A percentile compares a stretch with the other conserved stretches of the same genome.
Evolutionary conservation across 345 rosid species (phyloP).

Genomic region (Pistacia vera): DNA sequence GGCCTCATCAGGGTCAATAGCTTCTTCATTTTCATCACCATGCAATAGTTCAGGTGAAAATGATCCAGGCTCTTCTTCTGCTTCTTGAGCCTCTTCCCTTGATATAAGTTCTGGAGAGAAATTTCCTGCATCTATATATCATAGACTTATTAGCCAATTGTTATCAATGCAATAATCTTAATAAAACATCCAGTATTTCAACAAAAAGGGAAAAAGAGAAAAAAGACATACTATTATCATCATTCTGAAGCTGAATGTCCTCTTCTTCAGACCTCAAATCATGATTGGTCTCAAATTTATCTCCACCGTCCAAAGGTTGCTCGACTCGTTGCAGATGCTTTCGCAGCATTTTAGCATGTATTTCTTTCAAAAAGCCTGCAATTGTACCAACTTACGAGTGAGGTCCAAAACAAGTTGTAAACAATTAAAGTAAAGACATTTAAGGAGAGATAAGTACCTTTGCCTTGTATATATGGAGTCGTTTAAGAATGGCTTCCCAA

Average conservation of each 20-base stretch:
- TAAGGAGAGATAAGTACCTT: conserved; percentile 51
- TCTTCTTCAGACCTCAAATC: conserved; percentile 43
- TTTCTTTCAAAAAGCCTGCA: conserved; percentile 90
- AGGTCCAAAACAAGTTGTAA: conserved; percentile 6
- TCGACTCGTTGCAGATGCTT: conserved; percentile 79
- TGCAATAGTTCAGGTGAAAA: conserved; percentile 87
- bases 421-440: not conserved
- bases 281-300: conserved; percentile 41
- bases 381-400: conserved; percentile 21
- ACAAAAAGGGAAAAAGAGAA: not conserved
- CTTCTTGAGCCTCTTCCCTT: conserved; percentile 51
- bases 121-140: conserved; percentile 47
- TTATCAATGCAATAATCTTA: conserved; percentile 3
- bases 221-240: conserved; percentile 34
- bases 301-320: conserved; percentile 53
- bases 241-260: conserved; percentile 46
- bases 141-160: conserved; percentile 13
- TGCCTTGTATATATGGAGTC: conserved; percentile 90
- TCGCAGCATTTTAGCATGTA: conserved; percentile 81
- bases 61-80: conserved; percentile 76
- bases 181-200: conserved; percentile 3
- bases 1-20: conserved; percentile 95
- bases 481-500: conserved; percentile 94
- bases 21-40: conserved; percentile 84
- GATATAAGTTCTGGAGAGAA: conserved; percentile 65